phyloP scores from a whole-genome alignment of 306 rosid species.

The Glycyrrhiza uralensis region DNA sequence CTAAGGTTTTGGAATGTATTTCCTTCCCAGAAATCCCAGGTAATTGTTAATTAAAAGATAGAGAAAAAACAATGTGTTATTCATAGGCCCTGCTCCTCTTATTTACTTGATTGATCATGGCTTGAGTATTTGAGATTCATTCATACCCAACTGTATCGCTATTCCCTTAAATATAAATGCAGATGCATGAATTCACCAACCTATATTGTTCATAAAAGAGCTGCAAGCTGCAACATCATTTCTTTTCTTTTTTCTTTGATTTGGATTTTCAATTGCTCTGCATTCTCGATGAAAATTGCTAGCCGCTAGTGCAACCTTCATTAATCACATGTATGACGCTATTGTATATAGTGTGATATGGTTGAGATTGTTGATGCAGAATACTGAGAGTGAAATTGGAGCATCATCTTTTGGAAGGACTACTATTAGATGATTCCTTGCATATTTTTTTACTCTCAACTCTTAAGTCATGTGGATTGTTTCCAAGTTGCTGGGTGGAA shows the following conservation, averaged over 20 bases:
- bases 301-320: background rate
- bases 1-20: constrained; percentile 99
- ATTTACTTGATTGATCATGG: background rate
- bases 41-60: constrained; percentile 25
- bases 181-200: background rate
- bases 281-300: background rate
- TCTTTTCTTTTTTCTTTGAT: background rate
- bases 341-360: too few relatives aligned
- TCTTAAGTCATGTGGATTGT: constrained; percentile 13
- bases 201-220: background rate
- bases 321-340: too few relatives aligned
- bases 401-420: constrained; percentile 95
- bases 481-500: background rate
- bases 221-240: background rate
- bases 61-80: background rate
- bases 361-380: constrained; percentile 61
- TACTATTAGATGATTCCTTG: constrained; percentile 59
- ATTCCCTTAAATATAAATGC: background rate
- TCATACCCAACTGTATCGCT: background rate
- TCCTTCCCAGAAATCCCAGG: constrained; percentile 98
- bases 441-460: too few relatives aligned
- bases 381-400: constrained; percentile 86
- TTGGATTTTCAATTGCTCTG: background rate
- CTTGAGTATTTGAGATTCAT: background rate
- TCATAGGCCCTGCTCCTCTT: background rate